These are phyloP conservation scores for Neltuma alba DNA, from an alignment of 306 rosid species.

Conservation along the genomic window DNA sequence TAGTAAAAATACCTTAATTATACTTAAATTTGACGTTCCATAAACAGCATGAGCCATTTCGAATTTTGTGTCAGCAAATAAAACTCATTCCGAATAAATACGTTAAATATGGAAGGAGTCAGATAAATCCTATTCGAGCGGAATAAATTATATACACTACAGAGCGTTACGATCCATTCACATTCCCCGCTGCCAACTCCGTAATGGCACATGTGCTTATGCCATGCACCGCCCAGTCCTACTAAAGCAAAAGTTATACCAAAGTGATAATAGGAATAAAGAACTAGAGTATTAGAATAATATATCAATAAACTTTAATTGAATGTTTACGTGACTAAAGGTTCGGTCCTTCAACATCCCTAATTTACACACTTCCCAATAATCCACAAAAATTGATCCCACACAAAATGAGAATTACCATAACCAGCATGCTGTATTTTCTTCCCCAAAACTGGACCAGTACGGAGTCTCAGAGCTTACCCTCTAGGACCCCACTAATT, in stretches of 20 bases:
- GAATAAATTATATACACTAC: neutral
- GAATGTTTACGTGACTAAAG: neutral
- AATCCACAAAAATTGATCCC: conserved; percentile 27
- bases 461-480: conserved; percentile 25
- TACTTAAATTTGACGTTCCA: too few species aligned
- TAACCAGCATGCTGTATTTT: conserved; percentile 28
- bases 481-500: conserved; percentile 26
- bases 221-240: conserved; percentile 1
- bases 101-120: neutral
- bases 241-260: neutral
- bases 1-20: too few species aligned
- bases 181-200: neutral
- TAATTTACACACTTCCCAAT: conserved; percentile 1
- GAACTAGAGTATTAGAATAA: neutral
- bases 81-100: neutral
- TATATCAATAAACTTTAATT: conserved; percentile 12
- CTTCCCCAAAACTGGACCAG: conserved; percentile 47
- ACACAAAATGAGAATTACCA: conserved; percentile 31
- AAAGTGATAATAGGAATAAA: neutral
- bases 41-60: too few species aligned
- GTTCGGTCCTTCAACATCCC: conserved; percentile 5
- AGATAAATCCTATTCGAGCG: too few species aligned
- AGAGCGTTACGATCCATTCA: neutral
- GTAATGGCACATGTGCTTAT: neutral
- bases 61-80: too few species aligned